phyloP scores from a whole-genome alignment of 1,284 basidiomycete species.

The Sporisorium graminicola region DNA sequence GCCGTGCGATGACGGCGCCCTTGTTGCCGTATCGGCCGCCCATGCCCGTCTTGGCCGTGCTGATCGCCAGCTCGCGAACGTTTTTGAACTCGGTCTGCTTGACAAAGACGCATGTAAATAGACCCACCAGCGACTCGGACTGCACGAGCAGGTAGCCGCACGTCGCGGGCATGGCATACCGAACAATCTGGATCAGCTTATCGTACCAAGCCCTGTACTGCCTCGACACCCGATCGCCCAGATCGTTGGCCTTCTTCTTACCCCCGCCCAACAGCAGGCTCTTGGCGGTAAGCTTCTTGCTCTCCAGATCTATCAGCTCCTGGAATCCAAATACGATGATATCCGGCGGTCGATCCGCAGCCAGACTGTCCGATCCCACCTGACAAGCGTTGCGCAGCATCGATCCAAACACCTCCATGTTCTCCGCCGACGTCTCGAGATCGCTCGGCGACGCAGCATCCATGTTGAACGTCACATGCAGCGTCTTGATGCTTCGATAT shows the following conservation, averaged over 20 bases:
- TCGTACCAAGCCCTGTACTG: conserved; percentile 62
- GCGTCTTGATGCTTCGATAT: conserved; percentile 81
- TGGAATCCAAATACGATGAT: conserved; percentile 95
- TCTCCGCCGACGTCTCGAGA: conserved; percentile 71
- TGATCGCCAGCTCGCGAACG: conserved; percentile 80
- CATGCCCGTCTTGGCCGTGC: conserved; percentile 89
- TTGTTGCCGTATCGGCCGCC: conserved; percentile 95
- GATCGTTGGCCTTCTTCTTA: conserved; percentile 56
- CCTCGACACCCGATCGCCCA: conserved; percentile 53
- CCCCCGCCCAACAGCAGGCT: conserved; percentile 58
- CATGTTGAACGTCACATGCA: conserved; percentile 94
- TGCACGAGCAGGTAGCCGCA: conserved; percentile 82
- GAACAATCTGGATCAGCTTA: conserved; percentile 56
- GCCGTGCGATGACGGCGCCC: conserved; percentile 91
- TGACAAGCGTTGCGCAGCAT: conserved; percentile 54
- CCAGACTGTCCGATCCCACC: conserved; percentile 22
- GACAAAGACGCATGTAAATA: conserved; percentile 89
- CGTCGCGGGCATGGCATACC: conserved; percentile 58
- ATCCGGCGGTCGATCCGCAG: conserved; percentile 76
- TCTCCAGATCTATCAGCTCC: conserved; percentile 93
- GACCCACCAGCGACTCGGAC: conserved; percentile 88
- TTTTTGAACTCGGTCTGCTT: conserved; percentile 73
- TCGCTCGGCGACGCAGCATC: conserved; percentile 86
- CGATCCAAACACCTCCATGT: conserved; percentile 55
- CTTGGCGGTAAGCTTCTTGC: conserved; percentile 84